Conservation (phyloP, 768 basidiomycete species). For the Lentinula sp. region DNA sequence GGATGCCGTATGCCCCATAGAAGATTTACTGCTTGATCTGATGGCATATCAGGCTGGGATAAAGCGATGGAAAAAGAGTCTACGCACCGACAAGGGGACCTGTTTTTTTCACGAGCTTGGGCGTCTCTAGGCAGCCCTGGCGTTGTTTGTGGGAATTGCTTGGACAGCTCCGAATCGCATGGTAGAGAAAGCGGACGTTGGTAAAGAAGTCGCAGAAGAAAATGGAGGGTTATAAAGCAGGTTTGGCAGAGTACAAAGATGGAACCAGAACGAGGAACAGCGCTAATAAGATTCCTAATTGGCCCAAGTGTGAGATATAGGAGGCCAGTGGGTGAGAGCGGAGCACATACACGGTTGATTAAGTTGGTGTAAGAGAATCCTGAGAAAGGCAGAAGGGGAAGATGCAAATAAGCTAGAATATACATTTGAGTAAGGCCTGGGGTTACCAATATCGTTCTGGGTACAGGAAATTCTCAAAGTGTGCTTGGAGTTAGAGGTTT, state of each 20-base stretch:
- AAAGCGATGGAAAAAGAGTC: conserved; percentile 7
- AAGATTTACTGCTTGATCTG: conserved; percentile 77
- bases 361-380: too few species aligned
- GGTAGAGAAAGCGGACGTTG: conserved; percentile 16
- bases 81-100: conserved; percentile 70
- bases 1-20: conserved; percentile 77
- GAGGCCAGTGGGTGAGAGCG: too few species aligned
- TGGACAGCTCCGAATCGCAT: conserved; percentile 23
- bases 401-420: too few species aligned
- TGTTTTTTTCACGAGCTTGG: conserved; percentile 37
- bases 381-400: too few species aligned
- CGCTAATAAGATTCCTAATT: too few species aligned
- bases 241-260: conserved; percentile 3
- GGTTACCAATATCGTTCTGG: too few species aligned
- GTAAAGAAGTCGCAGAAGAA: conserved; percentile 25
- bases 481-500: too few species aligned
- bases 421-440: too few species aligned
- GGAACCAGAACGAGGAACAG: conserved; percentile 24
- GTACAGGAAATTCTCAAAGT: too few species aligned
- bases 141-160: conserved; percentile 30
- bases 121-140: conserved; percentile 5
- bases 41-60: conserved; percentile 2
- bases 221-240: conserved; percentile 51
- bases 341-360: too few species aligned
- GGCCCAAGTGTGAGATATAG: too few species aligned